These are phyloP conservation scores for Boletus rex-veris DNA, from an alignment of 768 basidiomycete species.

Conservation along the genomic window DNA sequence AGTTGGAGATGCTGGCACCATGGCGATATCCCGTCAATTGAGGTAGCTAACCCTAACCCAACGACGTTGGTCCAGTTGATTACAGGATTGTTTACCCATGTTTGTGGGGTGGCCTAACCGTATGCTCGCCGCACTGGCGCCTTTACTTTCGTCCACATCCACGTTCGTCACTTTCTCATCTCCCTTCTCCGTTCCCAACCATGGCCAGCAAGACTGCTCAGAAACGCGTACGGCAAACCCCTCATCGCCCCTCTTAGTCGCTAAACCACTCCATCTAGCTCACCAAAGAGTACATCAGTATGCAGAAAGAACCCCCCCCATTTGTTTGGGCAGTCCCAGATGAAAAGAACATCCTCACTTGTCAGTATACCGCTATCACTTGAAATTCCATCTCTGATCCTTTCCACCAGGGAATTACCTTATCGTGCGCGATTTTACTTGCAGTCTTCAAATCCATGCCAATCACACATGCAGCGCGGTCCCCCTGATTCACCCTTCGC, in stretches of 20 bases:
- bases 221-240: slow-evolving; percentile 59
- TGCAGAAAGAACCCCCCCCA: slow-evolving; percentile 93
- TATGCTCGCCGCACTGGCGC: slow-evolving; percentile 25
- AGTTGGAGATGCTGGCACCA: not conserved
- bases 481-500: slow-evolving; percentile 90
- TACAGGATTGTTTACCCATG: slow-evolving; percentile 16
- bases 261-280: slow-evolving; percentile 43
- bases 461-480: slow-evolving; percentile 58
- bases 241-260: not conserved
- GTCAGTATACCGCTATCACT: slow-evolving; percentile 46
- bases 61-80: not conserved
- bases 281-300: slow-evolving; percentile 82
- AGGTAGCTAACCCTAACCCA: slow-evolving; percentile 24
- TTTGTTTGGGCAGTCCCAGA: slow-evolving; percentile 95
- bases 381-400: slow-evolving; percentile 9
- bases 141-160: slow-evolving; percentile 22
- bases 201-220: slow-evolving; percentile 88
- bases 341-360: slow-evolving; percentile 95
- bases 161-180: slow-evolving; percentile 5
- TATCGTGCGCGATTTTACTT: slow-evolving; percentile 55
- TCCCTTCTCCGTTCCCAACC: slow-evolving; percentile 1
- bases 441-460: not conserved
- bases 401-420: slow-evolving; percentile 82
- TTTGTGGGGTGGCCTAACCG: slow-evolving; percentile 27
- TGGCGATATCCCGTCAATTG: slow-evolving; percentile 15